These are phyloP conservation scores for Hevea brasiliensis DNA, from an alignment of 345 rosid genomes.

Conservation along the genomic window DNA sequence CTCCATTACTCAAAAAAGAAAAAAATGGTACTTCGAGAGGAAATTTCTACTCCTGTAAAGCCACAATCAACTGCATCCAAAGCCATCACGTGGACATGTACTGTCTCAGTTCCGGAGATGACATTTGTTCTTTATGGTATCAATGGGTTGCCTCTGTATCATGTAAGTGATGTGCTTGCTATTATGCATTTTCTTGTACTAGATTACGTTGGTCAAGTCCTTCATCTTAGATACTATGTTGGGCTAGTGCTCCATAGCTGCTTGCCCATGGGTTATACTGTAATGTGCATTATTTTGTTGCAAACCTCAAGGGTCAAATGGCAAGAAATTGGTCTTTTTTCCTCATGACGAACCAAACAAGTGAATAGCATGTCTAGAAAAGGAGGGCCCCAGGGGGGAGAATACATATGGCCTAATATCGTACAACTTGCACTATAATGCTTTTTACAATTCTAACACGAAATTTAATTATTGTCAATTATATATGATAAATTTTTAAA, in stretches of 20 bases:
- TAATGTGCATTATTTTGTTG: background rate
- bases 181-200: background rate
- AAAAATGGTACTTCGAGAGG: constrained; percentile 66
- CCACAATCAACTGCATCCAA: constrained; percentile 52
- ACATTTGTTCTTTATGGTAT: constrained; percentile 61
- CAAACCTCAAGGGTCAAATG: background rate
- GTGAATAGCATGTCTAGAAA: too few species aligned
- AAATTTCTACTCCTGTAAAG: constrained; percentile 39
- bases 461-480: too few species aligned
- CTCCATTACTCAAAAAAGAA: constrained; percentile 63
- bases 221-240: constrained; percentile 1
- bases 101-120: constrained; percentile 97
- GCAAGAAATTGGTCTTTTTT: background rate
- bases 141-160: constrained; percentile 67
- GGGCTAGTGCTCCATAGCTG: background rate
- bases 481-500: too few species aligned
- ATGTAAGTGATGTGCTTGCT: constrained; percentile 55
- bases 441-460: too few species aligned
- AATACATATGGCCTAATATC: too few species aligned
- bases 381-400: too few species aligned
- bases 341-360: background rate
- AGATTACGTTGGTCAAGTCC: constrained; percentile 3
- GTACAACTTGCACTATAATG: too few species aligned
- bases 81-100: constrained; percentile 85
- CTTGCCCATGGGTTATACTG: background rate